Percentiles rank a stretch among this genome's conserved stretches.
phyloP scores from a whole-genome alignment of 345 rosid genomes.

The Eucalyptus cloeziana region DNA sequence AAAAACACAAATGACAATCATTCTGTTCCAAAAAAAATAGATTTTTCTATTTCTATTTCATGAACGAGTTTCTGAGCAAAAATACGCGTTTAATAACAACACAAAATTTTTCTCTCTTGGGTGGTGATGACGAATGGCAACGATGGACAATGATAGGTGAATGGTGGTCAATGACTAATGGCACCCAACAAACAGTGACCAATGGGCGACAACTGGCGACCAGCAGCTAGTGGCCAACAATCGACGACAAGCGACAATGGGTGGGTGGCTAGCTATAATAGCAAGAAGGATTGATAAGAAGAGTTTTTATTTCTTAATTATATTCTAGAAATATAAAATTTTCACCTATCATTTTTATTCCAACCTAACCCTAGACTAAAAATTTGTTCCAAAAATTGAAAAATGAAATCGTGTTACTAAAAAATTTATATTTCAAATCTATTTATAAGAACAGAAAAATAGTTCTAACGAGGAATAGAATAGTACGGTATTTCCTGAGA shows the following conservation, averaged over 20 bases:
- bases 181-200: too few relatives aligned
- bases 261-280: accelerated
- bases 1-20: accelerated
- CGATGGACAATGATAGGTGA: accelerated
- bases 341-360: accelerated
- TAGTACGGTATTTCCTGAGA: not conserved
- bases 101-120: too few relatives aligned
- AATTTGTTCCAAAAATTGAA: too few relatives aligned
- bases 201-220: accelerated
- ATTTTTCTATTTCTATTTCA: too few relatives aligned
- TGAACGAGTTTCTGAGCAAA: accelerated
- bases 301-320: too few relatives aligned
- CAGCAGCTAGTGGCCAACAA: accelerated
- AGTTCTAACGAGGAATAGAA: accelerated
- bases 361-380: too few relatives aligned
- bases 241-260: accelerated
- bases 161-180: accelerated
- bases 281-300: too few relatives aligned
- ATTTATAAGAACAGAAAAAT: accelerated
- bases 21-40: too few relatives aligned
- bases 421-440: accelerated
- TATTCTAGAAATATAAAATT: too few relatives aligned
- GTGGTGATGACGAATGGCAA: too few relatives aligned
- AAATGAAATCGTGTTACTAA: accelerated
- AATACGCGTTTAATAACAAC: accelerated